Conservation (phyloP, 768 basidiomycete species). For the Kwoniella sp. region DNA sequence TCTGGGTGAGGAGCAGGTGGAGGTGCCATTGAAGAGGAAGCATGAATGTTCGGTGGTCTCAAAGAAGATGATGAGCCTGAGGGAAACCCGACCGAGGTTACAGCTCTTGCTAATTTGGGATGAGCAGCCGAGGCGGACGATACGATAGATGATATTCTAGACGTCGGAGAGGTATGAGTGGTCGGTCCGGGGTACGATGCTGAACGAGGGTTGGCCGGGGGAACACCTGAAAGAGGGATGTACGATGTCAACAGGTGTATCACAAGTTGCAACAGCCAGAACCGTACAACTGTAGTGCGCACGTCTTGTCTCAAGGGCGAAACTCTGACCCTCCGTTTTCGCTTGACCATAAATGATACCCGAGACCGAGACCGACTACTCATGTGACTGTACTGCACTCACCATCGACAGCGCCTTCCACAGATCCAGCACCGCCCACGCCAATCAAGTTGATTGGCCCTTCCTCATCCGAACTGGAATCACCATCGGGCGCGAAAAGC, state of each 20-base stretch:
- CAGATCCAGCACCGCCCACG: not conserved
- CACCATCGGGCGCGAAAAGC: conserved; percentile 25
- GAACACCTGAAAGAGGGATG: conserved; percentile 4
- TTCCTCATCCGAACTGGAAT: conserved; percentile 35
- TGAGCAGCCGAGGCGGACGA: conserved; percentile 20
- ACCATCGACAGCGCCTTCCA: conserved; percentile 20
- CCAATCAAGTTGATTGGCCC: conserved; percentile 5
- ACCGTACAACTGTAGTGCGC: no score
- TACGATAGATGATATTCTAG: conserved; percentile 24
- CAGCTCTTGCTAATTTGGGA: conserved; percentile 23
- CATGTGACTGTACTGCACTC: conserved; percentile 8
- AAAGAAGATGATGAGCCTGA: conserved; percentile 6
- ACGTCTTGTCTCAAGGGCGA: no score
- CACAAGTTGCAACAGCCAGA: no score
- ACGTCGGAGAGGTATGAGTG: conserved; percentile 24
- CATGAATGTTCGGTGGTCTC: not conserved
- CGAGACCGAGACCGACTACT: no score
- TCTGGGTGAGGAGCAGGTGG: not conserved
- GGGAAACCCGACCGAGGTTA: conserved; percentile 13
- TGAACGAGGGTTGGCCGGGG: conserved; percentile 20
- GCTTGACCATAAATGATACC: no score
- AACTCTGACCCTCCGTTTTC: no score
- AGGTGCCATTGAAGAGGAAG: not conserved
- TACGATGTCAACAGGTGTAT: not conserved
- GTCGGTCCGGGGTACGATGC: conserved; percentile 24